Base-by-base conservation (phyloP, 306 rosid species). In the Mimosa bimucronata region DNA sequence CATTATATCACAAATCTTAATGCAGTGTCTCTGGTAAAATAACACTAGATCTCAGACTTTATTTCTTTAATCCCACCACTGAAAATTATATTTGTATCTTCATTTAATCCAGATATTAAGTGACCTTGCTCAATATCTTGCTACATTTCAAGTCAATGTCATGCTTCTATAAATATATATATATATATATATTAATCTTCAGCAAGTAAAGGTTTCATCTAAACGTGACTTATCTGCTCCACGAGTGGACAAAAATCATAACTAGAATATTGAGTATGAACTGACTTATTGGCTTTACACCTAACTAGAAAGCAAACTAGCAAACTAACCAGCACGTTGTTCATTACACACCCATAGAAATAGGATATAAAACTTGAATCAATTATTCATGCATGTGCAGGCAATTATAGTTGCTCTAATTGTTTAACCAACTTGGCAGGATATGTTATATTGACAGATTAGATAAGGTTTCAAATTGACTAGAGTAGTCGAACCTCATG, bases 301-400 rank as follows among this genome's bases (percentile, higher is more conserved):
- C 44, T 19, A 67, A 67, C 18, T 37, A 40, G 50, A 40, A 67
- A 45, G 15, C 10, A 40, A 21, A n/a, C n/a, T n/a, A n/a, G n/a
- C n/a, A n/a, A n/a, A 55, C 5, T 7, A 55, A 40, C 52, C 19
- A 67, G 29, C 48, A 38, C 73, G 10, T 21, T 40, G 10, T 67
- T n/a, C 19, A 12, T 67, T 10, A 30, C 50, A 67, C 48, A 60
- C 28, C 12, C 66, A 40, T 67, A n/a, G n/a, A n/a, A n/a, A n/a
- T n/a, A 0, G 73, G 46, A 67, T 40, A 40, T 67, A 38, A 67
- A 67, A 40, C 44, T 38, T n/a, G 29, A n/a, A 38, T 38, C 9
- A 67, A 67, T 67, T 67, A 19, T 67, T 67, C 50, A 67, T 38
- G 14, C 73, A 67, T 67, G 73, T 67, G 50, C 30, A 38, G 73